Base-by-base conservation (phyloP, 495 filamentous ascomycete genomes). In the Evernia prunastri region DNA sequence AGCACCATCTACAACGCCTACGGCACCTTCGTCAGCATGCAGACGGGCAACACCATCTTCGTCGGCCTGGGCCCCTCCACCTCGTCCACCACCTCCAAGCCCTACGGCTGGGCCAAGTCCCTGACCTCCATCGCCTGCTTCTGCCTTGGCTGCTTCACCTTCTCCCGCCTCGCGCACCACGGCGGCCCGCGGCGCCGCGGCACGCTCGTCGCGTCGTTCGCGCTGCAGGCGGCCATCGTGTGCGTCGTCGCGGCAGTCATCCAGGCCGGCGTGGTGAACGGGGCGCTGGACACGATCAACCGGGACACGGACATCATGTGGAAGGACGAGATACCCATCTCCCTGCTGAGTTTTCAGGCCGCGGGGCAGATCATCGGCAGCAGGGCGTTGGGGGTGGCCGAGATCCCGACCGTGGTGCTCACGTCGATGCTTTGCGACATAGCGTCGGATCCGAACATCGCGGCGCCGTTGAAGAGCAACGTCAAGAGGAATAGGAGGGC, bases 391-490 rank as follows among this genome's bases (percentile, higher is more conserved):
- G 85, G 85, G 1, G 83, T 85, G 66, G 81, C 81, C 63, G 87
- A 90, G 72, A 81, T 92, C 47, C 88, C 89, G 17, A 87, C 86
- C 2, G 87, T 87, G 36, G 89, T 92, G 15, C 72, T 90, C 68
- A 91, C 88, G 7, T 87, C 81, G 61, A 78, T 89, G 27, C 85
- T 90, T 64, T 87, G 84, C 68, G 87, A 89, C 67, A 72, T 90
- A 59, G 80, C 83, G 10, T 83, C 82, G 23, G 83, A 88, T 63
- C 81, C 83, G n/a, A 73, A 77, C 37, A 68, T 88, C 15, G 62
- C 79, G 0, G 75, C 71, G 7, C 73, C 74, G 33, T 74, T 79
- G 11, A 73, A 68, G 45, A 69, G 78, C 60, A 89, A 89, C 65
- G 78, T 78, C 1, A 88, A 89, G 75, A 78, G 87, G 42, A 87